phyloP scores from a whole-genome alignment of 495 filamentous ascomycete genomes.

The Bryoglossum gracile region DNA sequence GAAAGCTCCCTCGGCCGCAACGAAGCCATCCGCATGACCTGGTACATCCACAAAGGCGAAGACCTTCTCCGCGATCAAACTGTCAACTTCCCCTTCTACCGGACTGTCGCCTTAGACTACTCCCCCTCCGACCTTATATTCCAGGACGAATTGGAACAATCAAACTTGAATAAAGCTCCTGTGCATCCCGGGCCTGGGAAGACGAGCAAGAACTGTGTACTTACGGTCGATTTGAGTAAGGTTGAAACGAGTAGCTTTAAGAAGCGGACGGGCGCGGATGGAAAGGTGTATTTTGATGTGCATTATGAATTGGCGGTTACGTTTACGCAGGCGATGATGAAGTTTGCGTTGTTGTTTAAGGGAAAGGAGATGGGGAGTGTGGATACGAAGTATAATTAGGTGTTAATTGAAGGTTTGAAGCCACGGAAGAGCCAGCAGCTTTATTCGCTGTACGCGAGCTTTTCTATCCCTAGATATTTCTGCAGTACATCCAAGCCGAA shows the following conservation, averaged over 20 bases:
- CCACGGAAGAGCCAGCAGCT: too few relatives aligned
- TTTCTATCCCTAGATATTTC: too few relatives aligned
- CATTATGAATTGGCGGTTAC: slow-evolving; percentile 21
- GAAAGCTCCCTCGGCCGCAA: neutral
- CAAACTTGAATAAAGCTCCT: neutral
- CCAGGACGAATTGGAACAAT: slow-evolving; percentile 10
- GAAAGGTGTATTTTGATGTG: slow-evolving; percentile 14
- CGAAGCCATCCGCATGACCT: slow-evolving; percentile 27
- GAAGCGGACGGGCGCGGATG: slow-evolving; percentile 6
- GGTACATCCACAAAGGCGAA: slow-evolving; percentile 37
- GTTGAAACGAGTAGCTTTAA: slow-evolving; percentile 8
- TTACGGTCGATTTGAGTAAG: slow-evolving; percentile 14
- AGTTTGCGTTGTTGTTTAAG: slow-evolving; percentile 22
- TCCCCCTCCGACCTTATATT: slow-evolving; percentile 11
- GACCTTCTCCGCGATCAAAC: slow-evolving; percentile 30
- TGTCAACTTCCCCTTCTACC: slow-evolving; percentile 34
- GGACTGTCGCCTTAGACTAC: slow-evolving; percentile 21
- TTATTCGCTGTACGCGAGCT: too few relatives aligned
- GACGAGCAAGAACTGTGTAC: neutral
- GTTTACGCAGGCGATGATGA: slow-evolving; percentile 18
- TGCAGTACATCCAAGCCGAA: too few relatives aligned
- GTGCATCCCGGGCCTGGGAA: neutral
- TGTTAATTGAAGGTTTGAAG: too few relatives aligned
- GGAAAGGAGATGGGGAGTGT: slow-evolving; percentile 24
- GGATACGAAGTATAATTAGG: slow-evolving; percentile 20